These are phyloP conservation scores for Blastobotrys parvus DNA, from an alignment of 805 yeast species.

Conservation along the genomic window DNA sequence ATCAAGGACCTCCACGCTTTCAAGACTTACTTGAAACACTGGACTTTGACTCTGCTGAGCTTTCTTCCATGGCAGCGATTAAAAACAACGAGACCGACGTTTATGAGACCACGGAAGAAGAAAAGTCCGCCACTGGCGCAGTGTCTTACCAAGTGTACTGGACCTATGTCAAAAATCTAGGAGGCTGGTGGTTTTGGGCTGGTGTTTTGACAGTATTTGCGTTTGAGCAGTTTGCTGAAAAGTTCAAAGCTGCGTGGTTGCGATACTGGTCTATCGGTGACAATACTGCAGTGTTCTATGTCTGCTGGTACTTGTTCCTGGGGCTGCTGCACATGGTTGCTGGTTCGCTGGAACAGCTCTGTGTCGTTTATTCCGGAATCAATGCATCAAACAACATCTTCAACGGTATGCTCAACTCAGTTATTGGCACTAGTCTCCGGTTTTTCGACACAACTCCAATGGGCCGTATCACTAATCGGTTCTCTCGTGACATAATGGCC, in stretches of 20 bases:
- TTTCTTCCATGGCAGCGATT: no score
- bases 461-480: conserved; percentile 93
- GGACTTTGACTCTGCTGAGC: no score
- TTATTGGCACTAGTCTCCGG: conserved; percentile 69
- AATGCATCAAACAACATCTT: conserved; percentile 72
- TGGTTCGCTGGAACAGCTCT: conserved; percentile 49
- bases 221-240: conserved; percentile 48
- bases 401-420: conserved; percentile 49
- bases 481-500: conserved; percentile 87
- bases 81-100: background rate
- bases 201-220: conserved; percentile 40
- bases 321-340: conserved; percentile 48
- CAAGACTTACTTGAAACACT: background rate
- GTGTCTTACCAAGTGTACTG: background rate
- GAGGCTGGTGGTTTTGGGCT: conserved; percentile 33
- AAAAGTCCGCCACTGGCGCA: background rate
- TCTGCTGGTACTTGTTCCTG: background rate
- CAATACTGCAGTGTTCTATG: background rate
- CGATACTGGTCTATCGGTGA: conserved; percentile 54
- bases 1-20: conserved; percentile 31
- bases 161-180: background rate
- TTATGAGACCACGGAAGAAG: background rate
- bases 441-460: conserved; percentile 92
- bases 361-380: conserved; percentile 60
- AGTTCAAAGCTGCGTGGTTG: conserved; percentile 81